phyloP scores from a whole-genome alignment of 176 grass and related monocot genomes.

The Dendrocalamus sinicus region DNA sequence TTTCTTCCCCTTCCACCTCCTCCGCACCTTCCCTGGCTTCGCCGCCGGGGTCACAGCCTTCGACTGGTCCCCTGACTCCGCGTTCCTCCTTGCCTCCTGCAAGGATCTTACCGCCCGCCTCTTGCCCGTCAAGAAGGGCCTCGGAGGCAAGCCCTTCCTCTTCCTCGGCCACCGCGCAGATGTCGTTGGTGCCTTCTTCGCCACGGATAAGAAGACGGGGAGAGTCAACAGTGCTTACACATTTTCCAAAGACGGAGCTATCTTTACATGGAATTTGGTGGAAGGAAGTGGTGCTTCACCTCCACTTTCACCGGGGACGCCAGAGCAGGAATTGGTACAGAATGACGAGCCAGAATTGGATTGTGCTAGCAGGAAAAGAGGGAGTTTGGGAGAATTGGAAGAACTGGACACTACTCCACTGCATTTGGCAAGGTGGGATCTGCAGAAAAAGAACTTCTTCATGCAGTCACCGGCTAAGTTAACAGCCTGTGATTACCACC shows the following conservation, averaged over 20 bases:
- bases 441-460: constrained; percentile 86
- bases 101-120: constrained; percentile 84
- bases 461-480: constrained; percentile 81
- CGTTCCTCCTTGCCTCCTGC: constrained; percentile 75
- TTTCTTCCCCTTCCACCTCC: constrained; percentile 93
- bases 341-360: constrained; percentile 47
- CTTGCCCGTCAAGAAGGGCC: constrained; percentile 58
- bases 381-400: constrained; percentile 49
- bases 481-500: constrained; percentile 88
- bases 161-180: constrained; percentile 80
- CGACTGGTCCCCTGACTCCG: constrained; percentile 92
- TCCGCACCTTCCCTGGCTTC: constrained; percentile 78
- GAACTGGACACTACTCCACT: constrained; percentile 42
- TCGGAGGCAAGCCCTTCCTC: constrained; percentile 67
- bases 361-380: constrained; percentile 58
- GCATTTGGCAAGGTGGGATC: constrained; percentile 64
- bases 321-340: constrained; percentile 47
- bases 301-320: constrained; percentile 60
- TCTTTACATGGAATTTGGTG: constrained; percentile 85
- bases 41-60: constrained; percentile 69
- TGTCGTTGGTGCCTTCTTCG: constrained; percentile 74
- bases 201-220: constrained; percentile 67
- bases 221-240: constrained; percentile 67
- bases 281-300: constrained; percentile 50
- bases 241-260: constrained; percentile 82